Evolutionary conservation across 192 early-diverging fungal species (phyloP).

Genomic region (Anaeromyces robustus): DNA sequence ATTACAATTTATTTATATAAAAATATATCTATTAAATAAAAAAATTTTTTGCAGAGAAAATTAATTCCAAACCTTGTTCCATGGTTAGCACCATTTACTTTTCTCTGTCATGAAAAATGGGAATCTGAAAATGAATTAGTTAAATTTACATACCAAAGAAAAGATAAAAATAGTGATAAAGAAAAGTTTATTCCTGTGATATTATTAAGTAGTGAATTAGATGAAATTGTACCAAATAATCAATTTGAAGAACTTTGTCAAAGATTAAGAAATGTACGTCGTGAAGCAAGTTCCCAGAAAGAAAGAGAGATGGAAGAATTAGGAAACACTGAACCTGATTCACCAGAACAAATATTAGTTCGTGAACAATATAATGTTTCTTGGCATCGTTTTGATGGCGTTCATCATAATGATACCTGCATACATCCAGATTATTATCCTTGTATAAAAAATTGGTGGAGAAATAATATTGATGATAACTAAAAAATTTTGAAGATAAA

Average conservation of each 20-base stretch:
- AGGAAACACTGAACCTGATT: background rate
- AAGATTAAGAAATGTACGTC: background rate
- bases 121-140: background rate
- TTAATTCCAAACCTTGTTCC: background rate
- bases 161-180: background rate
- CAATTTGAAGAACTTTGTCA: background rate
- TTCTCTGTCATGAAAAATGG: background rate
- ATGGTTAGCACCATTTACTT: background rate
- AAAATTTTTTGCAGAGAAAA: background rate
- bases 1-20: too few species aligned
- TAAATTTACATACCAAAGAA: background rate
- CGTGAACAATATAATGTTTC: background rate
- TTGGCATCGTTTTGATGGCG: background rate
- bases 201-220: background rate
- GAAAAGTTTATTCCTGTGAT: background rate
- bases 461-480: background rate
- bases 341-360: background rate
- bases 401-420: background rate
- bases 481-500: background rate
- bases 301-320: background rate
- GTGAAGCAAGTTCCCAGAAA: background rate
- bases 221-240: background rate
- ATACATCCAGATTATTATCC: background rate
- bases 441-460: background rate
- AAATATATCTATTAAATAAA: too few species aligned